Conservation (phyloP, 306 rosid species). For the Senna tora region DNA sequence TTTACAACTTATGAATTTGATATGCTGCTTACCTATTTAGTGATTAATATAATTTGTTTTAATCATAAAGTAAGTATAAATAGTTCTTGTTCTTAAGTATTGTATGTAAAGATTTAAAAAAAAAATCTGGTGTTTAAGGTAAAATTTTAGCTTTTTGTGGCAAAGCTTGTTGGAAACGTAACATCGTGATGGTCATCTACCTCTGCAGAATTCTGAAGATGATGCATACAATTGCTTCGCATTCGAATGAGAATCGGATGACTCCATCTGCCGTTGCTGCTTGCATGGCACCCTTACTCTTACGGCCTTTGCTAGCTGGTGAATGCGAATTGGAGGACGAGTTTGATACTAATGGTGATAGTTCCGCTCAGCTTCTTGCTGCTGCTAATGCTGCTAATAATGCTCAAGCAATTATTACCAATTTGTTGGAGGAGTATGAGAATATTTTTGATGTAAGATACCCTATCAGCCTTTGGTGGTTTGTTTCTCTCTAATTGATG, state of each 20-base stretch:
- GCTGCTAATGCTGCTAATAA: conserved; percentile 99
- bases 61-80: too few species aligned
- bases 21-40: neutral
- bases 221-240: conserved; percentile 89
- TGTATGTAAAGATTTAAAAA: neutral
- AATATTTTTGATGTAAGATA: conserved; percentile 86
- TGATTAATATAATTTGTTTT: neutral
- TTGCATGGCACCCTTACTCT: conserved; percentile 99
- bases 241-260: conserved; percentile 92
- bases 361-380: conserved; percentile 97
- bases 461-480: conserved; percentile 3
- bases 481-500: conserved; percentile 19
- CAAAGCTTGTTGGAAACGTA: neutral
- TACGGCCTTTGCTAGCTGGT: conserved; percentile 93
- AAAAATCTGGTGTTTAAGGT: too few species aligned
- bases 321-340: conserved; percentile 98
- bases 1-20: neutral
- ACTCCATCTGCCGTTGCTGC: conserved; percentile 98
- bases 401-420: conserved; percentile 91
- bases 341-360: conserved; percentile 85
- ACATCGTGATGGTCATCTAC: conserved; percentile 8
- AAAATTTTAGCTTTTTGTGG: neutral
- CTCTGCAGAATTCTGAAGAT: conserved; percentile 83
- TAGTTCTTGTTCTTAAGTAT: neutral
- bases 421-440: conserved; percentile 93